Percentiles rank a stretch among this genome's conserved stretches.
These are phyloP conservation scores for Penicillium salamii DNA, from an alignment of 495 filamentous ascomycete genomes.

Conservation along the genomic window DNA sequence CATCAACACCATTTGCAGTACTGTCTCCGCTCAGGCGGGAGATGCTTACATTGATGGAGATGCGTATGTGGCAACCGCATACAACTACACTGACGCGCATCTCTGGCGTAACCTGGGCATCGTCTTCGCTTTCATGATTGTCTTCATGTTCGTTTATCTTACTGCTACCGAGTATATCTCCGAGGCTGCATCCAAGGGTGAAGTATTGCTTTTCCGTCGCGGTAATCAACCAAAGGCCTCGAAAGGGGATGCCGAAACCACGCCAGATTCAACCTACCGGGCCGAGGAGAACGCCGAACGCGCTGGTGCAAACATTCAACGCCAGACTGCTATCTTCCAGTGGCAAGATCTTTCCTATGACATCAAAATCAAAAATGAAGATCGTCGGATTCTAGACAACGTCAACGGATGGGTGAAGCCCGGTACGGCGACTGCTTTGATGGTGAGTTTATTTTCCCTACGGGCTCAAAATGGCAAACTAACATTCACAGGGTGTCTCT, in stretches of 20 bases:
- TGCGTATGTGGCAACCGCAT: neutral
- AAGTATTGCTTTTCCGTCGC: slow-evolving; percentile 74
- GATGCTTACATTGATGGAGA: neutral
- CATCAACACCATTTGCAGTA: neutral
- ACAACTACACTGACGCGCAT: neutral
- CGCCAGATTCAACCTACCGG: too few relatives aligned
- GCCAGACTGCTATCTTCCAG: too few relatives aligned
- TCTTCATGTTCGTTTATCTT: slow-evolving; percentile 61
- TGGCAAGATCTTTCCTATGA: neutral
- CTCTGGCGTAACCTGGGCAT: slow-evolving; percentile 46
- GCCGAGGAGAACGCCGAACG: too few relatives aligned
- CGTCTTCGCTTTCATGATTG: slow-evolving; percentile 63
- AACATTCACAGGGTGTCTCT: neutral
- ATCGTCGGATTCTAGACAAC: neutral
- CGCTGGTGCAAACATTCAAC: too few relatives aligned
- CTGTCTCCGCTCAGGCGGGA: neutral
- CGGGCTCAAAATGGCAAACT: too few relatives aligned
- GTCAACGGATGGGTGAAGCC: neutral
- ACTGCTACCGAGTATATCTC: slow-evolving; percentile 59
- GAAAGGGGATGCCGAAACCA: too few relatives aligned
- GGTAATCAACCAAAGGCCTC: too few relatives aligned
- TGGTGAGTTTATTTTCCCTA: too few relatives aligned
- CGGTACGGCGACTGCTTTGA: neutral
- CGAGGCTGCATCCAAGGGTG: slow-evolving; percentile 65
- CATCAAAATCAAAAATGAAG: neutral